A percentile compares a stretch with the other conserved stretches of the same genome.
Evolutionary conservation across 495 filamentous ascomycete genomes (phyloP).

Genomic region (Trichoderma virens): DNA sequence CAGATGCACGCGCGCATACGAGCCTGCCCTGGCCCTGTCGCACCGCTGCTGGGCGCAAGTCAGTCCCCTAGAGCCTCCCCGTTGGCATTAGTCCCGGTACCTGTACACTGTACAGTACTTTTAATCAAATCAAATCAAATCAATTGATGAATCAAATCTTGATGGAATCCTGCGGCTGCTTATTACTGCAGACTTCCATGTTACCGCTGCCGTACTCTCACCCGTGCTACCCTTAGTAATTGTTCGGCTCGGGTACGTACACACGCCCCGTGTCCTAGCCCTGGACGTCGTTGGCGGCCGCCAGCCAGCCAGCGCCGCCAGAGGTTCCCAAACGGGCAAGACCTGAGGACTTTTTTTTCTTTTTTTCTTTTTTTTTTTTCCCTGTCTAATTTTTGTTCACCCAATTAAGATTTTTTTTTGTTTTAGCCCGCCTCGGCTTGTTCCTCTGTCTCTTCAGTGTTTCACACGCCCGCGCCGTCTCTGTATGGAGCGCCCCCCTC

Average conservation of each 20-base stretch:
- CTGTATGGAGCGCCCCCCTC: background rate
- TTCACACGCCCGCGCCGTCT: constrained; percentile 1
- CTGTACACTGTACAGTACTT: too few relatives aligned
- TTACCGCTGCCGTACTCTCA: too few relatives aligned
- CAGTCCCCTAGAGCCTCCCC: too few relatives aligned
- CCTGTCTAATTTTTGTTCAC: background rate
- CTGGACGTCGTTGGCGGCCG: background rate
- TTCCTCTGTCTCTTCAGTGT: background rate
- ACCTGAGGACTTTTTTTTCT: background rate
- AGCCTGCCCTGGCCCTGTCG: background rate
- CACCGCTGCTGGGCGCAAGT: background rate
- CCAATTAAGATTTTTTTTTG: background rate
- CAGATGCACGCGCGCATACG: background rate
- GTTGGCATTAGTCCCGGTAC: too few relatives aligned
- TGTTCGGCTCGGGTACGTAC: background rate
- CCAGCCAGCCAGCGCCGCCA: constrained; percentile 5
- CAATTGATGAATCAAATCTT: too few relatives aligned
- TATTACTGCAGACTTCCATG: too few relatives aligned
- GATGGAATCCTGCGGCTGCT: too few relatives aligned
- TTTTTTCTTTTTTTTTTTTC: background rate
- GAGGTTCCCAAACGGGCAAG: background rate
- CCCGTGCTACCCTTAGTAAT: too few relatives aligned
- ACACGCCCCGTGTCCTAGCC: background rate
- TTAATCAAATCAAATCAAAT: too few relatives aligned
- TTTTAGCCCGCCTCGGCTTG: background rate